Evolutionary conservation across 2,329 filamentous ascomycete species (phyloP), one percentile per base, ranked within the genome.

Genomic region (Trichophyton simii): DNA sequence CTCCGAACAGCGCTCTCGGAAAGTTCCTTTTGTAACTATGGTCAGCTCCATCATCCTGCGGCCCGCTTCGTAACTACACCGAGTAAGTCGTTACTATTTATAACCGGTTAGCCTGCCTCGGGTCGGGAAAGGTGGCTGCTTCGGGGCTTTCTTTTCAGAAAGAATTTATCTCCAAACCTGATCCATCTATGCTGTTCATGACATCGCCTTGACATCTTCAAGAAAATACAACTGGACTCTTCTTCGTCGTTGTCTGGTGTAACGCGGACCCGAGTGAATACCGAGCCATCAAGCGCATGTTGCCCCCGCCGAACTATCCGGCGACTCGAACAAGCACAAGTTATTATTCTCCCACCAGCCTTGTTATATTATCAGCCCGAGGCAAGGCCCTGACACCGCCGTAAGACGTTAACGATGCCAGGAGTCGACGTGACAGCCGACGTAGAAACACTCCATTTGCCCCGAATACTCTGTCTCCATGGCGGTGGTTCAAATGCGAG

Each of bases 381-480:
- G 44, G 20, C 41, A 20, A n/a, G 15, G 18, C 42, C 18, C 7
- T 48, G 20, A 48, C 44, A 25, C 20, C 11, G 9, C 44, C 9
- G 15, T 7, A n/a, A n/a, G 50, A 18, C 50, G 22, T 34, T 31
- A n/a, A 54, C 22, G 0, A 58, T 58, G 55, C 55, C 55, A 2
- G 55, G 55, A 11, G 8, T 58, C 8, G 55, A 58, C 31, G 38
- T 58, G 55, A 58, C n/a, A 20, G 55, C 31, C 2, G 38, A 59
- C 4, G 50, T 34, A n/a, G 38, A 59, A 22, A 68, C 67, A 3
- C 69, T 78, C 46, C 64, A 71, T 62, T 76, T 80, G 31, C 87
- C 87, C 2, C 85, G 87, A 63, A 83, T 91, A 66, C 84, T 91
- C 66, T 91, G 87, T 73, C 83, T 91, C n/a, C 88, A 91, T 72